These are phyloP conservation scores for Colletotrichum sp. DNA, from an alignment of 2,329 filamentous ascomycete genomes.

Conservation along the genomic window DNA sequence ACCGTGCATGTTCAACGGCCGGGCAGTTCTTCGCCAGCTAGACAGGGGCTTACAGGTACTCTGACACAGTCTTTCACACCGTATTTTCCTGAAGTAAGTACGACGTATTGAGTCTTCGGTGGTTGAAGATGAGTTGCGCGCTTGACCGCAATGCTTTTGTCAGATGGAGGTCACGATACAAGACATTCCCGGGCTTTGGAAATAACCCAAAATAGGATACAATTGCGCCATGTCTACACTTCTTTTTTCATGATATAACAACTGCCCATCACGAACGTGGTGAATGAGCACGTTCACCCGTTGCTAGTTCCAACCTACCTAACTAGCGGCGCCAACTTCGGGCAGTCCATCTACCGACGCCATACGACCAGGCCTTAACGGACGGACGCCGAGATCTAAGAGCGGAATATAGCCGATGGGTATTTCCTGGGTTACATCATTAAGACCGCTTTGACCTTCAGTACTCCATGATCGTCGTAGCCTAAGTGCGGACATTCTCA, in stretches of 20 bases:
- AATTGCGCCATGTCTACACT: accelerated
- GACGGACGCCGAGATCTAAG: background rate
- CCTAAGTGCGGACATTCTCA: background rate
- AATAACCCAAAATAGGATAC: background rate
- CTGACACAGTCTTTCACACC: background rate
- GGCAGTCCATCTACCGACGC: background rate
- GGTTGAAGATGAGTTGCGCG: accelerated
- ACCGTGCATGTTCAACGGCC: background rate
- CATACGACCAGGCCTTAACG: background rate
- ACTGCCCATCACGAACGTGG: background rate
- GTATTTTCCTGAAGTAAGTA: background rate
- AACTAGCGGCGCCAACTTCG: background rate
- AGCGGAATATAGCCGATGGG: background rate
- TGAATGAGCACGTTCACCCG: background rate
- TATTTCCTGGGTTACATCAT: background rate
- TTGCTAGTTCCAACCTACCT: background rate
- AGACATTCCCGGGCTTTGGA: accelerated
- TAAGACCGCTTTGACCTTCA: background rate
- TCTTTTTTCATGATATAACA: accelerated
- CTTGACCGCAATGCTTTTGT: accelerated
- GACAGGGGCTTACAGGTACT: background rate
- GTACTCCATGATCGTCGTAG: background rate
- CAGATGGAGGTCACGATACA: background rate
- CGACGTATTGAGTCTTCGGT: accelerated
- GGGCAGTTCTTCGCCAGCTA: background rate